Evolutionary conservation across 2,329 filamentous ascomycete species (phyloP), one percentile per base, ranked within the genome.

Genomic region (Fusarium sublunatum): DNA sequence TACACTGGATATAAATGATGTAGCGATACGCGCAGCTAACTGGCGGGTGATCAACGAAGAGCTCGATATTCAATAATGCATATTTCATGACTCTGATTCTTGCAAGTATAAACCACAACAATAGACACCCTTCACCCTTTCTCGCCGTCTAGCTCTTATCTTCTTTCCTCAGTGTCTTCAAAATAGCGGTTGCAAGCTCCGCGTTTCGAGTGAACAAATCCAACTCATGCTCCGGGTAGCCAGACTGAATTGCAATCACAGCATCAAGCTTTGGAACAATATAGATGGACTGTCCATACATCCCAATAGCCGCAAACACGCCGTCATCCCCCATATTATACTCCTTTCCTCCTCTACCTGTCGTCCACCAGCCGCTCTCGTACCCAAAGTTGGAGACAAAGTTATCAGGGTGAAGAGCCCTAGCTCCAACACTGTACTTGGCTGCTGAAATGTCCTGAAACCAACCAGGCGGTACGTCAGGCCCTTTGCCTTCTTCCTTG

Each of bases 301-400:
- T 65, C 1, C 62, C 62, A 6, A 54, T 49, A 15, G 46, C 62
- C 3, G 52, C 48, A 46, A 65, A 65, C 1, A 38, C 25, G 7
- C 48, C 45, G 11, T 65, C 59, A 8, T 65, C 62, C 7, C 53
- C 36, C 44, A 65, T 57, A 0, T 9, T 36, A 3, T 57, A 57
- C 12, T 49, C 58, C 2, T 55, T 24, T 0, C 13, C 44, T 3
- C 53, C 62, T 36, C 40, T 47, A 0, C 34, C 53, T 34, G 62
- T 61, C 3, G 62, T 65, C 62, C 62, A 65, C 62, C 62, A 65
- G 5, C 62, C 62, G 9, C 44, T 66, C 28, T 66, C 62, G 6
- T 65, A 65, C 1, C 62, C 62, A 44, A 65, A 43, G 2, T 43
- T 59, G 2, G 58, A 53, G 6, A 59, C 50, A 19, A 63, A 59